A percentile compares a stretch with the other conserved stretches of the same genome.
Conservation (phyloP, 2,329 filamentous ascomycete genomes). For the Phaeophleospora eucalypticola region DNA sequence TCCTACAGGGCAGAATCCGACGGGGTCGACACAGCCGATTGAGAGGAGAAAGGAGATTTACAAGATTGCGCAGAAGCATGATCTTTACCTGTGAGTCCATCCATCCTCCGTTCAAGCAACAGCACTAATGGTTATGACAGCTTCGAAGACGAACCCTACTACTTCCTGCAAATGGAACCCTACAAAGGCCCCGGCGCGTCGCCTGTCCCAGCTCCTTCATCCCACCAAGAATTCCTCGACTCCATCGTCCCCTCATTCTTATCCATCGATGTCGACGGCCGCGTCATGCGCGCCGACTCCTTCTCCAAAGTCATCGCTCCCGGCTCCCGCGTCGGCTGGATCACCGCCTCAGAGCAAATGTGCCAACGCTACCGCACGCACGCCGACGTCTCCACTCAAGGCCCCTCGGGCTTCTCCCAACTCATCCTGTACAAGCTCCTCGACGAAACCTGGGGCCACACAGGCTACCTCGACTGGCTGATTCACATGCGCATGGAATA, state of each 20-base stretch:
- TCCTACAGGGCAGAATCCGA: conserved; percentile 85
- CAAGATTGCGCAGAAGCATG: conserved; percentile 73
- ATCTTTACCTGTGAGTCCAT: conserved; percentile 60
- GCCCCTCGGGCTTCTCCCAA: conserved; percentile 80
- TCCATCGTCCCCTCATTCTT: conserved; percentile 75
- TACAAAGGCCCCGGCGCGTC: conserved; percentile 57
- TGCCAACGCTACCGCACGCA: conserved; percentile 78
- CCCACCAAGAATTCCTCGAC: conserved; percentile 68
- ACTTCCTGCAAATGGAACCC: conserved; percentile 83
- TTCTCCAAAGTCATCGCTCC: conserved; percentile 92
- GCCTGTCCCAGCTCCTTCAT: conserved; percentile 53
- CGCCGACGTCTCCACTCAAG: conserved; percentile 79
- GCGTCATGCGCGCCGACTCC: conserved; percentile 84
- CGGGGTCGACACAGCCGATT: conserved; percentile 72
- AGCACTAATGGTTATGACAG: background rate
- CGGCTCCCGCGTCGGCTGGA: conserved; percentile 85
- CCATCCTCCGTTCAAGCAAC: background rate
- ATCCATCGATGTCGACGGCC: conserved; percentile 75
- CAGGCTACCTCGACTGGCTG: conserved; percentile 84
- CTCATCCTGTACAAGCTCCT: conserved; percentile 81
- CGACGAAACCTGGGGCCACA: conserved; percentile 91
- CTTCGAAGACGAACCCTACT: conserved; percentile 91
- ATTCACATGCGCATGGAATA: conserved; percentile 78
- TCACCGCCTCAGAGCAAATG: conserved; percentile 81
- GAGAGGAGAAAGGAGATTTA: conserved; percentile 70